phyloP scores from a whole-genome alignment of 31 red algal genomes.

The Odonthalia washingtoniensis region DNA sequence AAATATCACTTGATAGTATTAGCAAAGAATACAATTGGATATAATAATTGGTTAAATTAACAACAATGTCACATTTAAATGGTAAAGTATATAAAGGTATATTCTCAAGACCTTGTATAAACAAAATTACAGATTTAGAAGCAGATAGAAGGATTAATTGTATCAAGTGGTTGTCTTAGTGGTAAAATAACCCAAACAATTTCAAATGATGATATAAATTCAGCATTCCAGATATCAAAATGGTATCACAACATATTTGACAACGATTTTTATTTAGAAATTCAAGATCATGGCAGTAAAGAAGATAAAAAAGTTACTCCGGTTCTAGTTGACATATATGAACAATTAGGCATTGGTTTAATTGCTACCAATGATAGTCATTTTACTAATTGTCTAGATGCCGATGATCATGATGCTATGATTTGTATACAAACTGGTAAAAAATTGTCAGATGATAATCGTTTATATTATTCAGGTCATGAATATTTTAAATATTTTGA shows the following conservation, averaged over 20 bases:
- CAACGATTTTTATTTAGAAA: conserved; percentile 93
- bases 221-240: conserved; percentile 58
- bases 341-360: too few species aligned
- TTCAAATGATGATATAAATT: conserved; percentile 60
- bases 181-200: conserved; percentile 84
- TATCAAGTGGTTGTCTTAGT: conserved; percentile 81
- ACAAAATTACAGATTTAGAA: conserved; percentile 80
- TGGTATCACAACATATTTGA: conserved; percentile 96
- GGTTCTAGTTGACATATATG: too few species aligned
- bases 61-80: conserved; percentile 74
- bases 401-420: conserved; percentile 87
- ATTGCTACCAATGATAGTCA: too few species aligned
- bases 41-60: conserved; percentile 87
- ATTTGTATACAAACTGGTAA: conserved; percentile 96
- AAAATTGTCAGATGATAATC: conserved; percentile 77
- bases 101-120: conserved; percentile 80
- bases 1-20: conserved; percentile 90
- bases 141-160: conserved; percentile 92
- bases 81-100: conserved; percentile 80
- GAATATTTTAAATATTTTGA: conserved; percentile 90
- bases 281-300: conserved; percentile 89
- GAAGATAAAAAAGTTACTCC: conserved; percentile 80
- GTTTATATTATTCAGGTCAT: conserved; percentile 81
- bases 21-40: conserved; percentile 91
- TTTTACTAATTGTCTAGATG: conserved; percentile 64